These are phyloP conservation scores for Orobanche coerulescens DNA, from an alignment of 257 asterid genomes.

Conservation along the genomic window DNA sequence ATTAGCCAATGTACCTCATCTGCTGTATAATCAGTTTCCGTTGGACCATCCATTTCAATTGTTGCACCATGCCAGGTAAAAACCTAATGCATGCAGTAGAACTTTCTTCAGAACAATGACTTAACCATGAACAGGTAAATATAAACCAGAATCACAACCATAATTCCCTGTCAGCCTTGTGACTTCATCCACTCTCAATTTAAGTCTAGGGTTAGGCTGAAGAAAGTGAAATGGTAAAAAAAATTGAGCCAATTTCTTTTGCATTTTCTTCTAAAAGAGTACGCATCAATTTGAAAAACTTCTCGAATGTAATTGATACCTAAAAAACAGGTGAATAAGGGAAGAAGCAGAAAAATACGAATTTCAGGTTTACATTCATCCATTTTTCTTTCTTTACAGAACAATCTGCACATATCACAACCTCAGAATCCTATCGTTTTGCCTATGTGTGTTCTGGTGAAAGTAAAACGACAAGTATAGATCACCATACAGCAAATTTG, in stretches of 20 bases:
- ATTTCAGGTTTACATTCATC: not conserved
- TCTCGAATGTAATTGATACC: not conserved
- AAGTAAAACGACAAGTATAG: not conserved
- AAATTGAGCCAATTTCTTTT: constrained; percentile 1
- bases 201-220: not conserved
- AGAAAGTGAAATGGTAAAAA: not conserved
- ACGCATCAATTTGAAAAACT: not conserved
- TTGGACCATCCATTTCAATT: constrained; percentile 76
- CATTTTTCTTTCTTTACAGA: not conserved
- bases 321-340: not conserved
- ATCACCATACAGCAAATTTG: constrained; percentile 66
- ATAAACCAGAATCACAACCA: constrained; percentile 6
- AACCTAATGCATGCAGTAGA: constrained; percentile 38
- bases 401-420: not conserved
- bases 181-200: not conserved
- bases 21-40: constrained; percentile 92
- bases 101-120: constrained; percentile 20
- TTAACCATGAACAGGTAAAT: not conserved
- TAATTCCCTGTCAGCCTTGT: not conserved
- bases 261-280: not conserved
- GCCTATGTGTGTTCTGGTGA: not conserved
- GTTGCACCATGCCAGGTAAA: constrained; percentile 97
- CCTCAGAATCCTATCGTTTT: not conserved
- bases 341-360: not conserved
- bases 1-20: constrained; percentile 60